These are phyloP conservation scores for Fusarium sp. DNA, from an alignment of 2,329 filamentous ascomycete species.

Conservation along the genomic window DNA sequence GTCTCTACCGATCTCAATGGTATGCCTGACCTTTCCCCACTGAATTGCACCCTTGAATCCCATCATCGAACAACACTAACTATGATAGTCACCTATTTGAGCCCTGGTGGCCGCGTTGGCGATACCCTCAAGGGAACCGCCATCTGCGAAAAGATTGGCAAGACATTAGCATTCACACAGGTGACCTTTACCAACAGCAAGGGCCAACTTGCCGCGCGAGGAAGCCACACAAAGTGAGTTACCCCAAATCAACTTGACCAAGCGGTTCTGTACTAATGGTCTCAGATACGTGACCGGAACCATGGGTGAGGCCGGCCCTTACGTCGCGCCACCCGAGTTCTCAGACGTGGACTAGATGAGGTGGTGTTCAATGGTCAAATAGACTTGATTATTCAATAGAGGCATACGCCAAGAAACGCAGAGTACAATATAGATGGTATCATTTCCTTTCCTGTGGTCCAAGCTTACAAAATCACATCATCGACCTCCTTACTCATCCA, in stretches of 20 bases:
- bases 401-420: slow-evolving; percentile 2
- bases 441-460: slow-evolving; percentile 21
- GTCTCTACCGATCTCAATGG: slow-evolving; percentile 78
- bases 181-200: slow-evolving; percentile 72
- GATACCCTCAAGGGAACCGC: slow-evolving; percentile 71
- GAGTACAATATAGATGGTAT: slow-evolving; percentile 43
- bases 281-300: slow-evolving; percentile 61
- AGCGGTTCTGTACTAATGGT: not conserved
- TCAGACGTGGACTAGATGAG: slow-evolving; percentile 53
- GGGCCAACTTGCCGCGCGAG: slow-evolving; percentile 73
- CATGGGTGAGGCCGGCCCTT: slow-evolving; percentile 55
- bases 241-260: no score
- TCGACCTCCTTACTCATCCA: not conserved
- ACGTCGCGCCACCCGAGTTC: slow-evolving; percentile 55
- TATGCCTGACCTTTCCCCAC: slow-evolving; percentile 42
- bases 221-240: slow-evolving; percentile 76
- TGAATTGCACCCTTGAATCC: not conserved
- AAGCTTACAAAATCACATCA: not conserved
- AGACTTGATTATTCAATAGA: slow-evolving; percentile 8
- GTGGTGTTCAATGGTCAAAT: not conserved
- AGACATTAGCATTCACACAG: slow-evolving; percentile 73
- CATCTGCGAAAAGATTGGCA: slow-evolving; percentile 77
- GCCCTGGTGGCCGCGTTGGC: slow-evolving; percentile 70
- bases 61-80: slow-evolving; percentile 15
- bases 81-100: slow-evolving; percentile 73